phyloP scores from a whole-genome alignment of 176 grass and related monocot genomes.

The Aegilops umbellulata region DNA sequence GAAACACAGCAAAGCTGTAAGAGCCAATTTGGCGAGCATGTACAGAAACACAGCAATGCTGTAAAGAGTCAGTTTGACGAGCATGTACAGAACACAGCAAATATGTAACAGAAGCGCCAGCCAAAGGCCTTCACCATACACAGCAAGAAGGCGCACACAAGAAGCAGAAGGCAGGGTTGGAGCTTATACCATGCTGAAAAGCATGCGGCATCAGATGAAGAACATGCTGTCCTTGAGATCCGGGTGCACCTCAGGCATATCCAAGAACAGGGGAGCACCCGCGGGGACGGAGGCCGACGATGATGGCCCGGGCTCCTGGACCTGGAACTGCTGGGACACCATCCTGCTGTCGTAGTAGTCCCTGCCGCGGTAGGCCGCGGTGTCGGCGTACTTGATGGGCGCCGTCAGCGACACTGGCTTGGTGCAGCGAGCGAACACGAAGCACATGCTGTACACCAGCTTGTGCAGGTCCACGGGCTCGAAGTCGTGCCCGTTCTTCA shows the following conservation, averaged over 20 bases:
- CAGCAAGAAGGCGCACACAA: background rate
- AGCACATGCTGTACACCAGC: constrained; percentile 57
- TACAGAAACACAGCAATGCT: background rate
- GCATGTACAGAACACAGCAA: background rate
- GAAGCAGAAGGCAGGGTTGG: background rate
- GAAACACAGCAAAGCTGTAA: background rate
- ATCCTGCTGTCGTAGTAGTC: constrained; percentile 47
- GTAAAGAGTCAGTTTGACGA: background rate
- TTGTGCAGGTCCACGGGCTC: constrained; percentile 46
- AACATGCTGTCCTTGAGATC: constrained; percentile 47
- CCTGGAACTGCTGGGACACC: constrained; percentile 11
- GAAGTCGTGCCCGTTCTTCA: constrained; percentile 44
- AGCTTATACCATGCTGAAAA: background rate
- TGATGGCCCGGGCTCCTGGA: background rate
- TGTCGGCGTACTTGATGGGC: constrained; percentile 61
- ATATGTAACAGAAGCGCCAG: background rate
- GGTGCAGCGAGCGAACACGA: constrained; percentile 57
- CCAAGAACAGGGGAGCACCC: background rate
- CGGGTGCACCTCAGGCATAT: constrained; percentile 29
- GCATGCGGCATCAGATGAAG: constrained; percentile 40
- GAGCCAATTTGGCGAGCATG: background rate
- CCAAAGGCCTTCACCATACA: background rate
- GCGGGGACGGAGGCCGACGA: background rate
- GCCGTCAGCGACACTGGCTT: constrained; percentile 61
- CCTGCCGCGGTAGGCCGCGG: constrained; percentile 52